Evolutionary conservation across 2,329 filamentous ascomycete genomes (phyloP).

Genomic region (Aspergillus novoparasiticus): DNA sequence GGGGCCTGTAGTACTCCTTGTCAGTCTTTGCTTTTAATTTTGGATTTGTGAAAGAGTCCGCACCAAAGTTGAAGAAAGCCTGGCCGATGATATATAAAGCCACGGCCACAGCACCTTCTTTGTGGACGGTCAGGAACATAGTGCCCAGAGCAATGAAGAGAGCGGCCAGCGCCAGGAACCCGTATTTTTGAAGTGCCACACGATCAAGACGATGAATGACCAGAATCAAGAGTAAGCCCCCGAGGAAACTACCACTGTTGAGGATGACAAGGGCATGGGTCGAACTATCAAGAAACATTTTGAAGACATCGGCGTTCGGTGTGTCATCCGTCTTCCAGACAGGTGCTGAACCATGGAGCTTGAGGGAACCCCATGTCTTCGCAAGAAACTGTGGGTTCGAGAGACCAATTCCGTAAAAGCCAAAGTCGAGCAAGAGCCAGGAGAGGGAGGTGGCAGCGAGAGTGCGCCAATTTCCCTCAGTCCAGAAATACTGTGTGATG

Average conservation of each 20-base stretch:
- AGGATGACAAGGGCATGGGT: conserved; percentile 43
- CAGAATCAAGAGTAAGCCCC: conserved; percentile 44
- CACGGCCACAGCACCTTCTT: conserved; percentile 40
- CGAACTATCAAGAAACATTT: conserved; percentile 43
- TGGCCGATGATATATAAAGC: conserved; percentile 50
- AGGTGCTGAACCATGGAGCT: conserved; percentile 31
- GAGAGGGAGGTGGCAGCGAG: conserved; percentile 51
- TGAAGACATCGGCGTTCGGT: conserved; percentile 45
- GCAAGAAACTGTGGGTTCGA: conserved; percentile 46
- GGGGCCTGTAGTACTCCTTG: conserved; percentile 27
- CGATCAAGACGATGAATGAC: conserved; percentile 45
- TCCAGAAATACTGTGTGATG: conserved; percentile 46
- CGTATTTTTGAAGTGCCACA: conserved; percentile 47
- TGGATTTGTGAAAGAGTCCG: conserved; percentile 11
- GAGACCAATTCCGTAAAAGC: conserved; percentile 59
- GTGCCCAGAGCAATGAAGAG: conserved; percentile 48
- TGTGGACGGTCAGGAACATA: conserved; percentile 44
- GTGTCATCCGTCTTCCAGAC: conserved; percentile 40
- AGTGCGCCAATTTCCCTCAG: conserved; percentile 46
- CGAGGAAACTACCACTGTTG: conserved; percentile 47
- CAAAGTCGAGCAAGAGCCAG: conserved; percentile 61
- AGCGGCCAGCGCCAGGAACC: conserved; percentile 45
- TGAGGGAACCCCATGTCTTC: conserved; percentile 42
- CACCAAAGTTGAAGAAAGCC: conserved; percentile 53
- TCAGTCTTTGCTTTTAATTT: not conserved